phyloP scores from a whole-genome alignment of 306 rosid species.

The Inga laurina region DNA sequence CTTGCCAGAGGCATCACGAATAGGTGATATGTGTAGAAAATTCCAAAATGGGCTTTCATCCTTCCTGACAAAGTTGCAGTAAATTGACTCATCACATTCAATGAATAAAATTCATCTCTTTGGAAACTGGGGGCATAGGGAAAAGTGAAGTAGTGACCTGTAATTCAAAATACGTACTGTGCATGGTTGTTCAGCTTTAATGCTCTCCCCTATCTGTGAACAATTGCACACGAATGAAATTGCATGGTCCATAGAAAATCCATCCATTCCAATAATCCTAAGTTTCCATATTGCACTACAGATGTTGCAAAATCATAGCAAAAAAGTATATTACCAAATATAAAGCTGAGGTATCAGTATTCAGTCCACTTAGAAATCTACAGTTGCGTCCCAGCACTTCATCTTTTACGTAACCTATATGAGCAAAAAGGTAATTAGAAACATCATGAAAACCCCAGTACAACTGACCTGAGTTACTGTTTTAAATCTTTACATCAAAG shows the following conservation, averaged over 20 bases:
- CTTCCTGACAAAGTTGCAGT: conserved; percentile 58
- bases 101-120: conserved; percentile 33
- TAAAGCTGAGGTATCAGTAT: conserved; percentile 64
- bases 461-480: neutral
- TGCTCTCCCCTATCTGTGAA: conserved; percentile 79
- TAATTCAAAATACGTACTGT: conserved; percentile 94
- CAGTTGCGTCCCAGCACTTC: conserved; percentile 90
- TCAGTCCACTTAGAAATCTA: conserved; percentile 76
- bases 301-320: neutral
- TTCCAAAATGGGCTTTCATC: conserved; percentile 93
- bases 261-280: conserved; percentile 12
- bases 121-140: conserved; percentile 14
- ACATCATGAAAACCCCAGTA: neutral
- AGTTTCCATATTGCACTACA: conserved; percentile 25
- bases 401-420: conserved; percentile 68
- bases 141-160: conserved; percentile 72
- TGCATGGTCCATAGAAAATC: conserved; percentile 18
- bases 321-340: conserved; percentile 48
- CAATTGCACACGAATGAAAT: conserved; percentile 26
- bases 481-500: conserved; percentile 2
- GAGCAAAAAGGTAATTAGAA: conserved; percentile 20
- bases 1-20: conserved; percentile 92
- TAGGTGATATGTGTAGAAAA: conserved; percentile 82
- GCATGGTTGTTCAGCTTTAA: conserved; percentile 68
- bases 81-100: conserved; percentile 37